These are phyloP conservation scores for Irpex rosettiformis DNA, from an alignment of 1,284 basidiomycete genomes.

Conservation along the genomic window DNA sequence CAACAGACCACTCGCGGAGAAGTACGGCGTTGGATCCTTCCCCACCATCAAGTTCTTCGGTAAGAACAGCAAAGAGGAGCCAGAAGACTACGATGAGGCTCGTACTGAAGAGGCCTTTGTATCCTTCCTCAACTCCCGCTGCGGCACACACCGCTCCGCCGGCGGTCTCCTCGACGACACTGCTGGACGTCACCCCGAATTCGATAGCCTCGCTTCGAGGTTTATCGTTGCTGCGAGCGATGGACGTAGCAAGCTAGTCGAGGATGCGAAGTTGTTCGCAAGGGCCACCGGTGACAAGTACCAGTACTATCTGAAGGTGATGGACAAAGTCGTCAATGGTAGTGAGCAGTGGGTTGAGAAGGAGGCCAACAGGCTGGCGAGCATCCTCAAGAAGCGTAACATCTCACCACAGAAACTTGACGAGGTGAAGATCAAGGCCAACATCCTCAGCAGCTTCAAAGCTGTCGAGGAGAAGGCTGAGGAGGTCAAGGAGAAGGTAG, in stretches of 20 bases:
- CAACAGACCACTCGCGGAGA: constrained; percentile 73
- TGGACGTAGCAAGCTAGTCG: constrained; percentile 56
- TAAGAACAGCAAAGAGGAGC: constrained; percentile 54
- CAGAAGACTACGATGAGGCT: constrained; percentile 64
- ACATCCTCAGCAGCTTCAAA: constrained; percentile 79
- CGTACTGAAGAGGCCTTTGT: constrained; percentile 72
- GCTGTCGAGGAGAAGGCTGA: constrained; percentile 41
- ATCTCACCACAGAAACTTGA: constrained; percentile 82
- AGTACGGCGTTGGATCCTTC: constrained; percentile 74
- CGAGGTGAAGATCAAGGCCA: constrained; percentile 90
- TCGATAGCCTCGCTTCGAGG: constrained; percentile 77
- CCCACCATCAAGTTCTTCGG: constrained; percentile 97
- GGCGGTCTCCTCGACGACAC: constrained; percentile 79
- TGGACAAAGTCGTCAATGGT: constrained; percentile 82
- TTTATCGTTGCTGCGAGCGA: constrained; percentile 68
- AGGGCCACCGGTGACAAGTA: constrained; percentile 46
- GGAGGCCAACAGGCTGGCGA: constrained; percentile 76
- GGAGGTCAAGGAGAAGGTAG: constrained; percentile 24
- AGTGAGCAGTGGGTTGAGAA: constrained; percentile 81
- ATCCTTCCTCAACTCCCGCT: constrained; percentile 80
- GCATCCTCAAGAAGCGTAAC: constrained; percentile 72
- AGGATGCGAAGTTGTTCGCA: constrained; percentile 56
- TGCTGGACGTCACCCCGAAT: constrained; percentile 79
- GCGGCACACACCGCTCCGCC: constrained; percentile 79
- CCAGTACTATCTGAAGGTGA: constrained; percentile 87